phyloP scores from a whole-genome alignment of 2,329 filamentous ascomycete genomes.

The Pestalotiopsis sp. region DNA sequence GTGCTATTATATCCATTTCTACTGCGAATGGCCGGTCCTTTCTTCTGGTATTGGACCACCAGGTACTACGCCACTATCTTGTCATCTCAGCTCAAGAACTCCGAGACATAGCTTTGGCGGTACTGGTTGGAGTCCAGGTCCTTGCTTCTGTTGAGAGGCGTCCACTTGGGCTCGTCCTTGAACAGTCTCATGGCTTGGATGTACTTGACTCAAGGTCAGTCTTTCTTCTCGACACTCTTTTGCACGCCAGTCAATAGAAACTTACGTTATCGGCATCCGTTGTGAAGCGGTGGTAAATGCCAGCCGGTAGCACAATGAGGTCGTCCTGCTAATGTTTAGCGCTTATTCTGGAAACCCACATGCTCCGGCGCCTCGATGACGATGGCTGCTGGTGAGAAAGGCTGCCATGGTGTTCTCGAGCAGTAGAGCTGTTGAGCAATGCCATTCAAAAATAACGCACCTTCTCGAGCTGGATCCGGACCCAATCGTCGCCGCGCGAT shows the following conservation, averaged over 20 bases:
- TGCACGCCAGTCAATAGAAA: slow-evolving; percentile 24
- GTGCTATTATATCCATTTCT: neutral
- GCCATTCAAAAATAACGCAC: slow-evolving; percentile 34
- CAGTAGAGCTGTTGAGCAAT: neutral
- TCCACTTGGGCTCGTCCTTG: slow-evolving; percentile 99
- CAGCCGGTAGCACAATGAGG: slow-evolving; percentile 88
- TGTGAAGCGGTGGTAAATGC: slow-evolving; percentile 97
- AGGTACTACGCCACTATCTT: neutral
- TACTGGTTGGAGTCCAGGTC: slow-evolving; percentile 80
- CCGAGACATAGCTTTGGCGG: slow-evolving; percentile 74
- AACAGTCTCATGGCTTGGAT: slow-evolving; percentile 96
- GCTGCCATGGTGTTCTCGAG: neutral
- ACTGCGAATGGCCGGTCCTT: neutral
- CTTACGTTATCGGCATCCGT: slow-evolving; percentile 89
- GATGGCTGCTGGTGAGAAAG: neutral
- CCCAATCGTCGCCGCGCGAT: slow-evolving; percentile 81
- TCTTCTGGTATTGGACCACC: neutral
- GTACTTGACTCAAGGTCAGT: slow-evolving; percentile 58
- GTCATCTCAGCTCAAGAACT: slow-evolving; percentile 30
- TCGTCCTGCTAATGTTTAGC: slow-evolving; percentile 55
- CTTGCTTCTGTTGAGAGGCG: slow-evolving; percentile 77
- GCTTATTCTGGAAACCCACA: neutral
- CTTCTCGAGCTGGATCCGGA: slow-evolving; percentile 83
- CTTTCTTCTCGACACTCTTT: neutral
- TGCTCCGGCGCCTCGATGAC: neutral